phyloP scores from a whole-genome alignment of 495 filamentous ascomycete genomes.

The Elasticomyces elasticus region DNA sequence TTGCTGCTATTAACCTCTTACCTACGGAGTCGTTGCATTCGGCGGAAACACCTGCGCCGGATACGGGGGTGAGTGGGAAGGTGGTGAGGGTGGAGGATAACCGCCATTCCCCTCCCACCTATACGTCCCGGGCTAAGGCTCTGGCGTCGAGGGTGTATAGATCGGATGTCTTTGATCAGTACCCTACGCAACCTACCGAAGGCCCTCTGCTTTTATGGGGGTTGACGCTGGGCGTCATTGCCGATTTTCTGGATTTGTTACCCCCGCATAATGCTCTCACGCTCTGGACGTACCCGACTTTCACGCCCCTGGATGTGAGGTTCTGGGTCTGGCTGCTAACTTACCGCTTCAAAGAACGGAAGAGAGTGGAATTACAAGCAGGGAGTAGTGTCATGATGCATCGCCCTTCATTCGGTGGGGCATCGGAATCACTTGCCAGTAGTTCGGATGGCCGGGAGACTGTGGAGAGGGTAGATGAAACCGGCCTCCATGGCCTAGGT shows the following conservation, averaged over 20 bases:
- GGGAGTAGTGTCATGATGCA: constrained; percentile 14
- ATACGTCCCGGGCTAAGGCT: not conserved
- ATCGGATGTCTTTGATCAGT: constrained; percentile 17
- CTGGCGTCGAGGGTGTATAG: constrained; percentile 3
- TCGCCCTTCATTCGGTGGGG: constrained; percentile 32
- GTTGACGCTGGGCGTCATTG: constrained; percentile 59
- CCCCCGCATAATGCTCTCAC: constrained; percentile 52
- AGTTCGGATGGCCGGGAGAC: constrained; percentile 21
- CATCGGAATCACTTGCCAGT: constrained; percentile 38
- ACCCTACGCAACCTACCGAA: constrained; percentile 9
- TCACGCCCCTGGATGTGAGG: constrained; percentile 55
- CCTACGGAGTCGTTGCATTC: constrained; percentile 54
- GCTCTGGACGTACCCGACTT: constrained; percentile 64
- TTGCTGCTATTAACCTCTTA: constrained; percentile 55
- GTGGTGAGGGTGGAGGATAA: constrained; percentile 10
- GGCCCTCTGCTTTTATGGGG: constrained; percentile 62
- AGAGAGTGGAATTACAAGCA: constrained; percentile 19
- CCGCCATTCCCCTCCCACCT: constrained; percentile 2
- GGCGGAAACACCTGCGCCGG: constrained; percentile 25
- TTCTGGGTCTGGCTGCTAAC: constrained; percentile 53
- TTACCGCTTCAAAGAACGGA: constrained; percentile 39
- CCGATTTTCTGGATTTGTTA: constrained; percentile 63
- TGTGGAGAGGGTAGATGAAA: constrained; percentile 34
- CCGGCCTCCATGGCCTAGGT: constrained; percentile 20
- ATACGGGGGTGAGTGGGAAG: not conserved